Evolutionary conservation across 257 asterid genomes (phyloP).

Genomic region (Plantago major): DNA sequence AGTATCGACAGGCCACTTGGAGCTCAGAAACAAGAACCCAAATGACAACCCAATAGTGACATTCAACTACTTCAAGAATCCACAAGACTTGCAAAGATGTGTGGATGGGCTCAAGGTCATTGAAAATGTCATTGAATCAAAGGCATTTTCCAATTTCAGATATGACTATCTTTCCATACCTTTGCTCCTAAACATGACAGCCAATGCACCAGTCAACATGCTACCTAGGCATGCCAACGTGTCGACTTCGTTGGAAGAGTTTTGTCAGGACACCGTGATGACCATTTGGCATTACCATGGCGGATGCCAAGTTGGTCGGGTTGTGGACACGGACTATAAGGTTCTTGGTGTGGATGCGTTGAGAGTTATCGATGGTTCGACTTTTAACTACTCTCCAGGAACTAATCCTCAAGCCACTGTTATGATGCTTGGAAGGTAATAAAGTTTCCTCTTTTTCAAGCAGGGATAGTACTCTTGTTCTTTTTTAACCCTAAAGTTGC

Average conservation of each 20-base stretch:
- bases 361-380: constrained; percentile 82
- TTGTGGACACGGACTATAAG: constrained; percentile 52
- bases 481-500: too few relatives aligned
- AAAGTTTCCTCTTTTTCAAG: too few relatives aligned
- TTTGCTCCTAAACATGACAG: constrained; percentile 65
- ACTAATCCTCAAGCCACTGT: constrained; percentile 94
- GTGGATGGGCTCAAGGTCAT: constrained; percentile 57
- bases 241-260: constrained; percentile 67
- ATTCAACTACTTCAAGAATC: constrained; percentile 72
- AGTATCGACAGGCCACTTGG: constrained; percentile 56
- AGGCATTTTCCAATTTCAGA: constrained; percentile 46
- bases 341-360: constrained; percentile 56
- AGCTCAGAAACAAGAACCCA: constrained; percentile 41
- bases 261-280: constrained; percentile 80
- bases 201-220: constrained; percentile 52
- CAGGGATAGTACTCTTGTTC: too few relatives aligned
- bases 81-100: constrained; percentile 56
- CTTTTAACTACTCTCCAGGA: constrained; percentile 69
- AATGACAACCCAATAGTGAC: constrained; percentile 67
- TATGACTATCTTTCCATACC: constrained; percentile 38
- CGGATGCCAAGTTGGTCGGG: constrained; percentile 66
- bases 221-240: constrained; percentile 58
- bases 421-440: constrained; percentile 88
- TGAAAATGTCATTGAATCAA: constrained; percentile 59
- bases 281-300: constrained; percentile 97